phyloP scores from a whole-genome alignment of 2,329 filamentous ascomycete species.

The Alternaria postmessia region DNA sequence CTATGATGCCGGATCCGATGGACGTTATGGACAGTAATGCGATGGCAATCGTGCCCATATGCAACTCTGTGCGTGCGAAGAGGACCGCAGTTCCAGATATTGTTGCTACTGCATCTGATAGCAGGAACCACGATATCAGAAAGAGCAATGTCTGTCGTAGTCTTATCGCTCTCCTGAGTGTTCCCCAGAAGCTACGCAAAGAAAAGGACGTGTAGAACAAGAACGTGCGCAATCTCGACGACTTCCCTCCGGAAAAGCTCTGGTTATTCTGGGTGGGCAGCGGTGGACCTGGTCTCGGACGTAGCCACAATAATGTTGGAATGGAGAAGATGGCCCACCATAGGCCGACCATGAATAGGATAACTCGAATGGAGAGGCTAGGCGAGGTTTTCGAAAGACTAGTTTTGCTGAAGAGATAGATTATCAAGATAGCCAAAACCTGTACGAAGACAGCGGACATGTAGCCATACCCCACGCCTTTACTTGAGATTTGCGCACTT shows the following conservation, averaged over 20 bases:
- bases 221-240: constrained; percentile 38
- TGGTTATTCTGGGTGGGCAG: constrained; percentile 52
- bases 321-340: constrained; percentile 93
- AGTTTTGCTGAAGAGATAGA: constrained; percentile 62
- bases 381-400: constrained; percentile 68
- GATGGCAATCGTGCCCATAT: constrained; percentile 85
- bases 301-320: constrained; percentile 83
- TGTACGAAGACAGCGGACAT: constrained; percentile 83
- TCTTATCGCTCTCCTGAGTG: constrained; percentile 73
- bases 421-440: constrained; percentile 75
- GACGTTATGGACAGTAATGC: constrained; percentile 90
- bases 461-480: constrained; percentile 90
- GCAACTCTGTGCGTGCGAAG: constrained; percentile 88
- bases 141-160: constrained; percentile 78
- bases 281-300: constrained; percentile 85
- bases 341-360: constrained; percentile 79
- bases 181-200: constrained; percentile 82
- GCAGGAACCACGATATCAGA: constrained; percentile 85
- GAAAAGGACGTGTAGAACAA: constrained; percentile 79
- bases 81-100: constrained; percentile 93
- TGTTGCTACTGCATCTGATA: constrained; percentile 91
- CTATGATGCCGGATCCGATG: constrained; percentile 82
- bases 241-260: constrained; percentile 16
- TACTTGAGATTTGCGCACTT: constrained; percentile 85
- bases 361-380: constrained; percentile 81